These are phyloP conservation scores for Lenwebbia sp. DNA, from an alignment of 345 rosid species.

Conservation along the genomic window DNA sequence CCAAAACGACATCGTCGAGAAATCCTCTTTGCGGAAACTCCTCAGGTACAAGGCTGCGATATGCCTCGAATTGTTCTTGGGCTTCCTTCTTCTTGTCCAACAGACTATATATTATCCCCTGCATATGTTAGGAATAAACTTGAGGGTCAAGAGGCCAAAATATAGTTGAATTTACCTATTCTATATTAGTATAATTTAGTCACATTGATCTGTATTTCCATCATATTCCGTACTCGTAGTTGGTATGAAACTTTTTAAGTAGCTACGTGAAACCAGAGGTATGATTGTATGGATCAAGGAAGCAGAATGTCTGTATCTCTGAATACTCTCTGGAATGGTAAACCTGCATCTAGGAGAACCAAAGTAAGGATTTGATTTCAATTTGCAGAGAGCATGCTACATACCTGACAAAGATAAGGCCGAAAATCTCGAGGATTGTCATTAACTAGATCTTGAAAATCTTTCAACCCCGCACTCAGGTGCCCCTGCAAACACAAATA, in stretches of 20 bases:
- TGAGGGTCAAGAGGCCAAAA: background rate
- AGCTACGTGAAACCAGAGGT: background rate
- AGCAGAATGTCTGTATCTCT: background rate
- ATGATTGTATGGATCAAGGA: background rate
- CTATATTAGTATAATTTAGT: background rate
- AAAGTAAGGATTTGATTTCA: background rate
- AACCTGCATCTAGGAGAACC: background rate
- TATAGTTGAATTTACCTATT: background rate
- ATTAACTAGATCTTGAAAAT: conserved; percentile 56
- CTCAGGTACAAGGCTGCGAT: conserved; percentile 67
- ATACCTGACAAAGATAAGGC: conserved; percentile 93
- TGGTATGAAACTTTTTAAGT: background rate
- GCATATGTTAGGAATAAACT: conserved; percentile 5
- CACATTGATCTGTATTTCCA: background rate
- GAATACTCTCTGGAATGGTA: background rate
- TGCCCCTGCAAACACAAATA: conserved; percentile 43
- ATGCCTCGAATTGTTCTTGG: conserved; percentile 60
- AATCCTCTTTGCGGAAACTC: conserved; percentile 81
- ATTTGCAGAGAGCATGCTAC: background rate
- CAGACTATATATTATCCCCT: conserved; percentile 85
- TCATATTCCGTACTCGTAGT: background rate
- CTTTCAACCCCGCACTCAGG: conserved; percentile 58
- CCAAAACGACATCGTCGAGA: conserved; percentile 68
- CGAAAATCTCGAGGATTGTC: conserved; percentile 91
- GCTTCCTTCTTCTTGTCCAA: conserved; percentile 71